phyloP scores from a whole-genome alignment of 2,329 filamentous ascomycete species.

The Ophiostoma sp. region DNA sequence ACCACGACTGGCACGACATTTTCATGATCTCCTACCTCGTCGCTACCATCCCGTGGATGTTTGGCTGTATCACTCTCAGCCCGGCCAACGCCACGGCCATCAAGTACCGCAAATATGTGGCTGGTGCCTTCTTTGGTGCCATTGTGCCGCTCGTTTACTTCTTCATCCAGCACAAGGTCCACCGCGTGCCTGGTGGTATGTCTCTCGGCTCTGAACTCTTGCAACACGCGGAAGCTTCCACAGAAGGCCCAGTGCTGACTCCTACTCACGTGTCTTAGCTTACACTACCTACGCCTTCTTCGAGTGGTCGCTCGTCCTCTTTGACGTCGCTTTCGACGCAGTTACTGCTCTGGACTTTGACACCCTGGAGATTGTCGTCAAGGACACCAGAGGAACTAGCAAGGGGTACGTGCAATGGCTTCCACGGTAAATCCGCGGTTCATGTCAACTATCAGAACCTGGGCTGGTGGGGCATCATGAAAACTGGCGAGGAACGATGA shows the following conservation, averaged over 20 bases:
- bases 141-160: constrained; percentile 89
- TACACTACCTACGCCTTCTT: constrained; percentile 98
- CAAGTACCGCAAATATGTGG: constrained; percentile 83
- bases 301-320: constrained; percentile 90
- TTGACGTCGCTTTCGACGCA: constrained; percentile 94
- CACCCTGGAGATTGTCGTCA: constrained; percentile 79
- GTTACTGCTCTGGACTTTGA: constrained; percentile 90
- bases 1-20: constrained; percentile 97
- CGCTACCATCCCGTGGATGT: constrained; percentile 89
- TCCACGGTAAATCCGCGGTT: constrained; percentile 62
- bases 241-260: not conserved
- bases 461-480: not conserved
- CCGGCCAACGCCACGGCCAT: constrained; percentile 76
- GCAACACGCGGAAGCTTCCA: not conserved
- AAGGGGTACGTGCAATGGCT: constrained; percentile 99
- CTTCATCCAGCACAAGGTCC: constrained; percentile 98
- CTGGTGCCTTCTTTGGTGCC: constrained; percentile 80
- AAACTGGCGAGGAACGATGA: not conserved
- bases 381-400: constrained; percentile 81
- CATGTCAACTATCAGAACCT: not conserved
- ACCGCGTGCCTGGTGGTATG: constrained; percentile 86
- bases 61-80: constrained; percentile 82
- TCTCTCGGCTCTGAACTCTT: constrained; percentile 16
- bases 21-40: constrained; percentile 99
- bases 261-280: constrained; percentile 48